A percentile compares a stretch with the other conserved stretches of the same genome.
phyloP scores from a whole-genome alignment of 2,329 filamentous ascomycete genomes.

The Arthrobotrys pseudoclavata region DNA sequence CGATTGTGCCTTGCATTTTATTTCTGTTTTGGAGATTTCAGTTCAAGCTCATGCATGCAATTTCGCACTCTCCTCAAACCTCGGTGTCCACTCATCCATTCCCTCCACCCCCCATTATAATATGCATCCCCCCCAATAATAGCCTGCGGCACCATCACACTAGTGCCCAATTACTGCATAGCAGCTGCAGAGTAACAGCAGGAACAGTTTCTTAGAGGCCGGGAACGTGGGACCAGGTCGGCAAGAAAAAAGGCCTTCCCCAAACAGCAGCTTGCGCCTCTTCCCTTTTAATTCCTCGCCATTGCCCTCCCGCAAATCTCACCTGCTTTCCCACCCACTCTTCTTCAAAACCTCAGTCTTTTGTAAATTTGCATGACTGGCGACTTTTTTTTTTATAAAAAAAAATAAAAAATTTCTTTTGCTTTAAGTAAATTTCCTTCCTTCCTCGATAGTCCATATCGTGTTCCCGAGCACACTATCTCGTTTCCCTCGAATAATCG shows the following conservation, averaged over 20 bases:
- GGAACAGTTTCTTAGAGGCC: constrained; percentile 34
- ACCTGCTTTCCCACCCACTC: constrained; percentile 56
- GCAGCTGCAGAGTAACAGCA: constrained; percentile 47
- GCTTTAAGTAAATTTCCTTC: constrained; percentile 37
- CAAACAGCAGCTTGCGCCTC: constrained; percentile 59
- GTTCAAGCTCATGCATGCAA: constrained; percentile 49
- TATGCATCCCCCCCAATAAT: constrained; percentile 50
- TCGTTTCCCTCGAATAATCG: constrained; percentile 56
- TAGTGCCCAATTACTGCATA: constrained; percentile 23
- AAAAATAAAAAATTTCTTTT: constrained; percentile 6
- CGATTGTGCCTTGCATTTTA: constrained; percentile 36
- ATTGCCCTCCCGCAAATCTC: constrained; percentile 56
- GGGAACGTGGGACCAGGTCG: constrained; percentile 53
- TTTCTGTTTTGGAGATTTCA: constrained; percentile 50
- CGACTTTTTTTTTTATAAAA: too few relatives aligned
- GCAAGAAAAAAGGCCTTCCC: constrained; percentile 50
- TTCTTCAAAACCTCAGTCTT: constrained; percentile 36
- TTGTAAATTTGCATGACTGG: background rate
- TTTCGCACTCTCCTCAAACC: constrained; percentile 31
- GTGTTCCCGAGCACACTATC: constrained; percentile 40
- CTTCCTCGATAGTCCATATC: constrained; percentile 55
- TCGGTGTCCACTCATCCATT: background rate
- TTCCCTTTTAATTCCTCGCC: constrained; percentile 59
- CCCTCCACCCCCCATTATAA: background rate
- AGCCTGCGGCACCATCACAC: constrained; percentile 41